phyloP scores from a whole-genome alignment of 139 green algal species.

The Limnomonas spitsbergensis region DNA sequence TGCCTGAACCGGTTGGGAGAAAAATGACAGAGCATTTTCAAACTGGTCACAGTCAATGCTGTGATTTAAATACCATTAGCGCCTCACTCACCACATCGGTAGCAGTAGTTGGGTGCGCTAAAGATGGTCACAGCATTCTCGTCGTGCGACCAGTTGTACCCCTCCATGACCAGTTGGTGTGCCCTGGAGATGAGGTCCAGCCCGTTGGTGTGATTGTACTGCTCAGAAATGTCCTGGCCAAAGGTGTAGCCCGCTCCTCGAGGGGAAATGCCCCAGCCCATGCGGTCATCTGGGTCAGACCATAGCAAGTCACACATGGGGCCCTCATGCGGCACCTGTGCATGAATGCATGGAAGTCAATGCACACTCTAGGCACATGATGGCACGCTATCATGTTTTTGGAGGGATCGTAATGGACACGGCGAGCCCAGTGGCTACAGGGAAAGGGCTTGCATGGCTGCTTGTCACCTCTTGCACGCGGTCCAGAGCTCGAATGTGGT shows the following conservation, averaged over 20 bases:
- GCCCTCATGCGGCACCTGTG: conserved; percentile 89
- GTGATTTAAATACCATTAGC: too few relatives aligned
- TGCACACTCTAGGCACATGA: too few relatives aligned
- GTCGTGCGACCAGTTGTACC: conserved; percentile 95
- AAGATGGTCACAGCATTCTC: conserved; percentile 98
- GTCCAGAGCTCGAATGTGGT: conserved; percentile 92
- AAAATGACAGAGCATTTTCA: too few relatives aligned
- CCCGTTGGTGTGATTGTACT: conserved; percentile 98
- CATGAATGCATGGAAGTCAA: too few relatives aligned
- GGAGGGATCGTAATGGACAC: too few relatives aligned
- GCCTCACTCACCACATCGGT: conserved; percentile 80
- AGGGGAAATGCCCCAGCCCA: conserved; percentile 96
- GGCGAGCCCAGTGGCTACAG: too few relatives aligned
- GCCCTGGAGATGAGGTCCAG: conserved; percentile 91
- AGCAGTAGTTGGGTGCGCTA: conserved; percentile 99
- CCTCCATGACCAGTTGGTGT: conserved; percentile 99
- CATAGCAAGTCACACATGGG: conserved; percentile 99
- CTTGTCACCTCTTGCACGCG: conserved; percentile 91
- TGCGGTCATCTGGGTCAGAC: conserved; percentile 95
- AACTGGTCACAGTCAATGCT: too few relatives aligned
- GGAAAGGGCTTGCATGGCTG: too few relatives aligned
- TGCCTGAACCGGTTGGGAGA: too few relatives aligned
- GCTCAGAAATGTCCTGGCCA: conserved; percentile 94
- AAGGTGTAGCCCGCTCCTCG: conserved; percentile 98
- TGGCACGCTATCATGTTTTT: too few relatives aligned